Percentiles rank a stretch among this genome's conserved stretches.
These are phyloP conservation scores for Achaetomium macrosporum DNA, from an alignment of 2,329 filamentous ascomycete species.

Conservation along the genomic window DNA sequence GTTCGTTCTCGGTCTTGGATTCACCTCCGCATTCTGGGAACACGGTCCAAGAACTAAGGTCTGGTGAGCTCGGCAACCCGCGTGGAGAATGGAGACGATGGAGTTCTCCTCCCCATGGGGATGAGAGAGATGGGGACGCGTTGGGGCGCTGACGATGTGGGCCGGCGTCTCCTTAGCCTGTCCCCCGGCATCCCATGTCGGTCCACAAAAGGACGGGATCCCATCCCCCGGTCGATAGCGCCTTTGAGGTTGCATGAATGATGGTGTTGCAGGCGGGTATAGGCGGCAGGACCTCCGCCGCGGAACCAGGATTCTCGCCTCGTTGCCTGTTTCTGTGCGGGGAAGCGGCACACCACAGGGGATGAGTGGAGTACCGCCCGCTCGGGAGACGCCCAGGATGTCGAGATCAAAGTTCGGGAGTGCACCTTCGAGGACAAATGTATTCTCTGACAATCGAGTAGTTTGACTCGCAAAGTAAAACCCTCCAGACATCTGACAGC, in stretches of 20 bases:
- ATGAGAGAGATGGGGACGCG: neutral
- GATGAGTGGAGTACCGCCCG: too few relatives aligned
- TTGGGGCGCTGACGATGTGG: neutral
- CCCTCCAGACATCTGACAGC: too few relatives aligned
- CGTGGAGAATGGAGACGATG: neutral
- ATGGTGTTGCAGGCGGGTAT: neutral
- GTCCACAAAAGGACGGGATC: neutral
- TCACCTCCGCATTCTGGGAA: slow-evolving; percentile 1
- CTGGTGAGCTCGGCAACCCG: neutral
- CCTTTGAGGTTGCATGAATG: neutral
- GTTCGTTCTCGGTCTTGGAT: neutral
- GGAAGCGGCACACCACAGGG: neutral
- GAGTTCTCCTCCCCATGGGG: slow-evolving; percentile 7
- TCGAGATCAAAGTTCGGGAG: too few relatives aligned
- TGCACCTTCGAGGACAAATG: too few relatives aligned
- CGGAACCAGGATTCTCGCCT: neutral
- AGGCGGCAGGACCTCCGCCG: neutral
- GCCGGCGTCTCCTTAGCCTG: neutral
- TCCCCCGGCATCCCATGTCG: neutral
- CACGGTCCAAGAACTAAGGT: neutral
- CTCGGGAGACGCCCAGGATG: too few relatives aligned
- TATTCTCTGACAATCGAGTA: too few relatives aligned
- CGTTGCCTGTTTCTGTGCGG: neutral
- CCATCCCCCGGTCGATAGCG: neutral
- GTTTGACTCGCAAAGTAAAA: too few relatives aligned